Evolutionary conservation across 306 rosid species (phyloP), one percentile per base, ranked within the genome.

Genomic region (Lupinus albus): DNA sequence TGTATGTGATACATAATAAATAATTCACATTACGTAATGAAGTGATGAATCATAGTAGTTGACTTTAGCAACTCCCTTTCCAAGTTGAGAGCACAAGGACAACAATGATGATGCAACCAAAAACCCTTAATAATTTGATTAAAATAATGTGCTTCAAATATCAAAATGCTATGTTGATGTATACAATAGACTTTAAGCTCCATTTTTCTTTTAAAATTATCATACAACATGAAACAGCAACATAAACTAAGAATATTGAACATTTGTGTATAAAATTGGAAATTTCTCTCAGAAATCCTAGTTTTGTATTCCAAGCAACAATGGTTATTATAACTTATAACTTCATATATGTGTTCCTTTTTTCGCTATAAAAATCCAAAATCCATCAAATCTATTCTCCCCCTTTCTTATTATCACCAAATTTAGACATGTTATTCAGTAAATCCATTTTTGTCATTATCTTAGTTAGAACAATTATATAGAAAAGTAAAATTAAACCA

Each of bases 61-160:
- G 87, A 79, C 85, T 65, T 80, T 57, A 57, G 72, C 30, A 72
- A 58, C 75, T 67, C 13, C 53, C 42, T 59, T n/a, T 66, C 66
- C 72, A 30, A 78, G 80, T 77, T 80, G 82, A 71, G 86, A 57
- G 41, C 25, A 65, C 47, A 65, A 72, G 55, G 66, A 70, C 75
- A 65, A 61, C 21, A 60, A 74, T 76, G 61, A 25, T 25, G 28
- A 64, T 76, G 63, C 38, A 65, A 50, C 14, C 39, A 52, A 48
- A 79, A 54, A 44, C 56, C 35, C 70, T 36, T 73, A 17, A 56
- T n/a, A n/a, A n/a, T 39, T 68, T 47, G 66, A 57, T 28, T 11
- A 21, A 20, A 71, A 60, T 54, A 8, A 48, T 17, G 53, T 20
- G 57, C 28, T 50, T 67, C 11, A 61, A 51, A 35, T 49, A 15